Base-by-base conservation (phyloP, 2,329 filamentous ascomycete species). In the Cyphellophora attinorum region DNA sequence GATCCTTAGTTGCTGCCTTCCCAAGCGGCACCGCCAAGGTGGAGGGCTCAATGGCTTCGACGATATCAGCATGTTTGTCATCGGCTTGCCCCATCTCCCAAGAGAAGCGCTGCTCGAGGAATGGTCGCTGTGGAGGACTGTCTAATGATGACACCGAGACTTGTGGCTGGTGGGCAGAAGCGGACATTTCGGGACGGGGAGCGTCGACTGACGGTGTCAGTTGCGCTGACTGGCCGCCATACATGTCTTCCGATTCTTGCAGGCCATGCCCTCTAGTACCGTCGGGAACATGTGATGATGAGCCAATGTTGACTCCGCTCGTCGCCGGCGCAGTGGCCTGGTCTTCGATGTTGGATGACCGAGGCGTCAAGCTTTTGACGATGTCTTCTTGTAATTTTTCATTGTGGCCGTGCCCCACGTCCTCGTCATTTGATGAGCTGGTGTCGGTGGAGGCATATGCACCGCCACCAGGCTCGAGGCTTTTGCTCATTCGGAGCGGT, bases 321-420 rank as follows among this genome's bases (percentile, higher is more conserved):
- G n/a, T n/a, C 21, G 21, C 21, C n/a, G 8, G 8, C n/a, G 8
- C 21, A n/a, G 8, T 25, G 8, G 21, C 8, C 21, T 25, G 21
- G 21, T n/a, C 21, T n/a, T 25, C 21, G 21, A 25, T 8, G 21
- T 25, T 39, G 8, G 45, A 48, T 13, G 42, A 41, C 19, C 38
- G 44, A 6, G 61, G 57, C 27, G 58, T 66, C 32, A 67, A 46
- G 4, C 62, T 64, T 29, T 57, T 58, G n/a, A 66, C 64, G n/a
- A 67, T 67, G 38, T 67, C 64, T 37, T 61, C 57, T 28, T 61
- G 51, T 27, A 67, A 41, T 19, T 60, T 57, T 37, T 67, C 64
- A 44, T 56, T 62, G 37, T 65, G 61, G 19, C 56, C 51, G 31
- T 61, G 57, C 23, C 55, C 48, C 3, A 60, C 53, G 5, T 56